Conservation (phyloP, 1,284 basidiomycete genomes). For the Amylostereum areolatum region DNA sequence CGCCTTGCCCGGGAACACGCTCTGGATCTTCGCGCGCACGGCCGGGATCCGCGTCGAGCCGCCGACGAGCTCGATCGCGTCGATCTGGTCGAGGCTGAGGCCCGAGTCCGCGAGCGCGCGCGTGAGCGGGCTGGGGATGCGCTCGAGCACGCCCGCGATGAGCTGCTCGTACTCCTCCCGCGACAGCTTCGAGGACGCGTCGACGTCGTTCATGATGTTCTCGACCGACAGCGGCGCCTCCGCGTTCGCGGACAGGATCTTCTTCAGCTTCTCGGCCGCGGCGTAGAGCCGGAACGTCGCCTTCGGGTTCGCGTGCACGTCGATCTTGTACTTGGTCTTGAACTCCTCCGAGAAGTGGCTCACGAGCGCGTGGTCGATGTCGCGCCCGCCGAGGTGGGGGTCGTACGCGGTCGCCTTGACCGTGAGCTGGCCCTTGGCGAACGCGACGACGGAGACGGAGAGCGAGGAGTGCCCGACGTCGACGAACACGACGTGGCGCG, state of each 20-base stretch:
- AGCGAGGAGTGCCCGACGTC: conserved; percentile 90
- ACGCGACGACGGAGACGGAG: conserved; percentile 81
- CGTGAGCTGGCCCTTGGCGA: conserved; percentile 85
- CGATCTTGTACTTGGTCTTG: conserved; percentile 92
- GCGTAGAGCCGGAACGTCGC: conserved; percentile 84
- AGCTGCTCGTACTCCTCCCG: conserved; percentile 60
- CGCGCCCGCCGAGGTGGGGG: conserved; percentile 86
- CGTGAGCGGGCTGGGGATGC: conserved; percentile 49
- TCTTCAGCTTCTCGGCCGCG: conserved; percentile 73
- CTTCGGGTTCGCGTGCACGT: conserved; percentile 85
- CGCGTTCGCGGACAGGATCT: conserved; percentile 75
- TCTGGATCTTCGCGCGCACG: conserved; percentile 59
- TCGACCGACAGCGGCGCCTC: conserved; percentile 88
- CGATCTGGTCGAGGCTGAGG: conserved; percentile 52
- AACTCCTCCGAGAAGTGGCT: conserved; percentile 86
- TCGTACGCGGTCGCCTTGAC: conserved; percentile 88
- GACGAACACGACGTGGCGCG: conserved; percentile 85
- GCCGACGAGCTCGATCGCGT: conserved; percentile 65
- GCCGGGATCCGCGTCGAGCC: conserved; percentile 66
- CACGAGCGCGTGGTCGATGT: conserved; percentile 87
- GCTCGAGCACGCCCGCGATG: conserved; percentile 46
- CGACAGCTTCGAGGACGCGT: conserved; percentile 53
- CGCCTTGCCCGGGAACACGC: conserved; percentile 59
- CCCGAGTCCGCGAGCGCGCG: conserved; percentile 53
- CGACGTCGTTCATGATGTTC: conserved; percentile 88